Evolutionary conservation across 306 rosid genomes (phyloP).

Genomic region (Boehmeria nivea): DNA sequence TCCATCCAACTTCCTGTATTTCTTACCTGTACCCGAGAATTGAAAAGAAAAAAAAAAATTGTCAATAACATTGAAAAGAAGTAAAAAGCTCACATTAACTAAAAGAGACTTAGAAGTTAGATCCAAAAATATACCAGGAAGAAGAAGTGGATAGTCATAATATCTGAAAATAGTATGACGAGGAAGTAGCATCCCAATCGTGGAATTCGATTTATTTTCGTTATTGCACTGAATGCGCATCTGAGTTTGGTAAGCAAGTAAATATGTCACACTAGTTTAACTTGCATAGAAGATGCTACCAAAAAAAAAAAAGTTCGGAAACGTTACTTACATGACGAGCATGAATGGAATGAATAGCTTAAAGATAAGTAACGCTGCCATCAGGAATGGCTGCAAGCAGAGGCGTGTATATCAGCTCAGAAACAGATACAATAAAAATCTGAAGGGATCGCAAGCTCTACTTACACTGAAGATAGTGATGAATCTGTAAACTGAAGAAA

Average conservation of each 20-base stretch:
- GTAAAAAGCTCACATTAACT: too few species aligned
- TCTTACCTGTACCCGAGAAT: conserved; percentile 42
- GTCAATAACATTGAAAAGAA: too few species aligned
- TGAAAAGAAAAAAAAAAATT: too few species aligned
- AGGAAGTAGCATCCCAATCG: conserved; percentile 87
- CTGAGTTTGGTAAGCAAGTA: conserved; percentile 39
- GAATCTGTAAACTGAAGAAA: conserved; percentile 88
- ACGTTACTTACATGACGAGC: conserved; percentile 76
- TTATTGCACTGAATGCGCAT: conserved; percentile 80
- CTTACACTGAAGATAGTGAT: conserved; percentile 86
- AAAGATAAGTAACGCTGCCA: conserved; percentile 87
- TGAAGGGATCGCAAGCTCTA: conserved; percentile 20
- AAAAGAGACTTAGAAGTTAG: background rate
- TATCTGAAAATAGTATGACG: conserved; percentile 62
- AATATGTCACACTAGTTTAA: background rate
- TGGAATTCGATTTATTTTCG: conserved; percentile 69
- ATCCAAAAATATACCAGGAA: conserved; percentile 63
- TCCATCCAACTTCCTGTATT: conserved; percentile 97
- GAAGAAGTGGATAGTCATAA: conserved; percentile 88
- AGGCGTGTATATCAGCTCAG: conserved; percentile 25
- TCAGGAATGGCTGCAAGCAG: conserved; percentile 73
- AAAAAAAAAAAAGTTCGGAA: background rate
- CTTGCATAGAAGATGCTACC: background rate
- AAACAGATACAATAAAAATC: conserved; percentile 3
- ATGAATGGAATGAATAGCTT: conserved; percentile 86